Evolutionary conservation across 2,329 filamentous ascomycete species (phyloP).

Genomic region (Epichloe hybrida): DNA sequence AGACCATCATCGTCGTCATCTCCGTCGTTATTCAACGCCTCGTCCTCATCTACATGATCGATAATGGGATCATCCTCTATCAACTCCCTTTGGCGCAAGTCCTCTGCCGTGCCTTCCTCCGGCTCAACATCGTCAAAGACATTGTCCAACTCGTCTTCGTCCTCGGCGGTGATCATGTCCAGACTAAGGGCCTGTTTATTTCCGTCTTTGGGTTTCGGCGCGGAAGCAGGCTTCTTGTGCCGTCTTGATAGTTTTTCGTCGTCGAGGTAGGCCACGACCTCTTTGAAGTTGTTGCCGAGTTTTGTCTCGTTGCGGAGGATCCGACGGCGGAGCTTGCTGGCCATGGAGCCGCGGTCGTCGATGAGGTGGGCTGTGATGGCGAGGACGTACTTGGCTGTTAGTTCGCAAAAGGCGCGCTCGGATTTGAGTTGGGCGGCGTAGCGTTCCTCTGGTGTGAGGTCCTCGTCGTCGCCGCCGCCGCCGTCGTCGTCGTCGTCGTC

Average conservation of each 20-base stretch:
- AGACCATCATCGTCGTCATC: slow-evolving; percentile 25
- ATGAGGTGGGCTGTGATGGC: slow-evolving; percentile 64
- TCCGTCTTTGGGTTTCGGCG: slow-evolving; percentile 11
- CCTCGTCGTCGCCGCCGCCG: slow-evolving; percentile 26
- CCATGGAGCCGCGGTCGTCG: slow-evolving; percentile 46
- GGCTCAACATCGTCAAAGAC: slow-evolving; percentile 36
- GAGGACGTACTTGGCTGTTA: slow-evolving; percentile 74
- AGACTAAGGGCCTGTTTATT: slow-evolving; percentile 25
- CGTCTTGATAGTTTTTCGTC: slow-evolving; percentile 41
- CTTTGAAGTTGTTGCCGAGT: slow-evolving; percentile 74
- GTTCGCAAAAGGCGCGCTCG: slow-evolving; percentile 74
- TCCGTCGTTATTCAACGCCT: slow-evolving; percentile 21
- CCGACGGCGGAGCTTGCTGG: slow-evolving; percentile 53
- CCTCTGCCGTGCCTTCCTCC: slow-evolving; percentile 46
- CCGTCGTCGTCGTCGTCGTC: slow-evolving; percentile 41
- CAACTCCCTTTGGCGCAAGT: slow-evolving; percentile 40
- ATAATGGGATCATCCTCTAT: slow-evolving; percentile 34
- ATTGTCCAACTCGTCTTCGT: slow-evolving; percentile 23
- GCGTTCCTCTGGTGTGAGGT: slow-evolving; percentile 42
- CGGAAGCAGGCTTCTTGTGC: slow-evolving; percentile 24
- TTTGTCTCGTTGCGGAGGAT: slow-evolving; percentile 67
- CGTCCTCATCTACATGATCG: slow-evolving; percentile 21
- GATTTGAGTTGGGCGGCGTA: slow-evolving; percentile 56
- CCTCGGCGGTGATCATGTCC: slow-evolving; percentile 31
- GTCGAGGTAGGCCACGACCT: slow-evolving; percentile 70